Evolutionary conservation across 257 asterid species (phyloP).

Genomic region (Striga asiatica): DNA sequence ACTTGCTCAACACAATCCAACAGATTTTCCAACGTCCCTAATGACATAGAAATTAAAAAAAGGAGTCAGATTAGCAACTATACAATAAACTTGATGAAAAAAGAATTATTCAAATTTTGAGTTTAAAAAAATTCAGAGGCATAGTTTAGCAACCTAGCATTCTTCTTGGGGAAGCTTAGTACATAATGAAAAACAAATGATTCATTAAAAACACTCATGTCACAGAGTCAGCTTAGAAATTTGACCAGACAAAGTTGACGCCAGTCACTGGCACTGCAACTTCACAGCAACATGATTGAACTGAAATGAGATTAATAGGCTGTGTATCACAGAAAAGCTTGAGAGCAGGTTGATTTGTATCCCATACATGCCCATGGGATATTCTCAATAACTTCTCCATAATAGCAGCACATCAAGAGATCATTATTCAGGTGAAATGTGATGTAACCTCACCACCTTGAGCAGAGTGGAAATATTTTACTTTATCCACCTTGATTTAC

Average conservation of each 20-base stretch:
- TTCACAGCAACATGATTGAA: no score
- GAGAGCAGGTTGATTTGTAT: no score
- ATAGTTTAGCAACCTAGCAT: neutral
- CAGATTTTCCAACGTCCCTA: conserved; percentile 85
- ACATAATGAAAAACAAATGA: neutral
- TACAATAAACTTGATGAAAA: conserved; percentile 2
- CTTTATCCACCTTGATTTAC: neutral
- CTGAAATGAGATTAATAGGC: no score
- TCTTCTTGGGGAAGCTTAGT: neutral
- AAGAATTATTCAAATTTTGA: conserved; percentile 6
- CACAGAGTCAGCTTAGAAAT: neutral
- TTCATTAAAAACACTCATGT: neutral
- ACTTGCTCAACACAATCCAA: conserved; percentile 70
- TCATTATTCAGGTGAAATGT: no score
- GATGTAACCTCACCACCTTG: no score
- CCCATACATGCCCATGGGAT: no score
- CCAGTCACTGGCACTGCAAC: no score
- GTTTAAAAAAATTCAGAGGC: neutral
- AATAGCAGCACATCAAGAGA: no score
- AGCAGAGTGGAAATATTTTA: neutral
- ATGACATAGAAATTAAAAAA: conserved; percentile 10
- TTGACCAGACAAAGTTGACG: neutral
- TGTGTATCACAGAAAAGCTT: no score
- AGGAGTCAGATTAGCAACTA: conserved; percentile 13
- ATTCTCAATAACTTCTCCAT: no score